These are phyloP conservation scores for Phyllosticta citriasiana DNA, from an alignment of 2,329 filamentous ascomycete genomes.

Conservation along the genomic window DNA sequence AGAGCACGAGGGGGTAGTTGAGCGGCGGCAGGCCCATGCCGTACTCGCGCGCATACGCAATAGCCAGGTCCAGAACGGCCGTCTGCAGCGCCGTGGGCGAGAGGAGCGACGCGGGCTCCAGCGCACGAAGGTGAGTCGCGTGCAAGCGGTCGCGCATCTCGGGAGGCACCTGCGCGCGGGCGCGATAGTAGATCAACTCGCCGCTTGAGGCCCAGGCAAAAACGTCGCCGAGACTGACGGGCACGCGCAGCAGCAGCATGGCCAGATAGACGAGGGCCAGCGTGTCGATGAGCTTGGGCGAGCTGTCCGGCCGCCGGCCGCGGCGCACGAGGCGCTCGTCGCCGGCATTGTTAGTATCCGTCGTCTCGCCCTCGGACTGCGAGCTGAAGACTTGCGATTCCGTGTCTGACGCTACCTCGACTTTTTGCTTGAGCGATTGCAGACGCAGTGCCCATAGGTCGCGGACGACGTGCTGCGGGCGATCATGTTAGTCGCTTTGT, in stretches of 20 bases:
- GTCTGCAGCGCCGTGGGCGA: slow-evolving; percentile 52
- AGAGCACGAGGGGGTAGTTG: slow-evolving; percentile 58
- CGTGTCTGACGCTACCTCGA: slow-evolving; percentile 24
- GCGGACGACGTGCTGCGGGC: slow-evolving; percentile 46
- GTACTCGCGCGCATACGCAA: slow-evolving; percentile 58
- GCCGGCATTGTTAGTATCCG: slow-evolving; percentile 23
- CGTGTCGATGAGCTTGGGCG: slow-evolving; percentile 62
- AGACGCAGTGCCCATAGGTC: slow-evolving; percentile 80
- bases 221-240: slow-evolving; percentile 66
- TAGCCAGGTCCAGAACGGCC: slow-evolving; percentile 50
- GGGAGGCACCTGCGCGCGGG: slow-evolving; percentile 47
- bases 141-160: slow-evolving; percentile 58
- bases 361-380: slow-evolving; percentile 40
- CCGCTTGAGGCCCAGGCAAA: slow-evolving; percentile 55
- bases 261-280: slow-evolving; percentile 73
- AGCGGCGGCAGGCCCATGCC: slow-evolving; percentile 62
- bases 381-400: slow-evolving; percentile 48
- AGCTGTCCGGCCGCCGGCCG: slow-evolving; percentile 33
- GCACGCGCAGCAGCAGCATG: slow-evolving; percentile 62
- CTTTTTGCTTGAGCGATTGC: slow-evolving; percentile 42
- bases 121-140: slow-evolving; percentile 45
- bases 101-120: slow-evolving; percentile 45
- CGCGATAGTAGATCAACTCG: slow-evolving; percentile 61
- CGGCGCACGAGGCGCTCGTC: slow-evolving; percentile 27
- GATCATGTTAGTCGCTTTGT: background rate